phyloP scores from a whole-genome alignment of 139 green algal species.

The Gonium pectorale region DNA sequence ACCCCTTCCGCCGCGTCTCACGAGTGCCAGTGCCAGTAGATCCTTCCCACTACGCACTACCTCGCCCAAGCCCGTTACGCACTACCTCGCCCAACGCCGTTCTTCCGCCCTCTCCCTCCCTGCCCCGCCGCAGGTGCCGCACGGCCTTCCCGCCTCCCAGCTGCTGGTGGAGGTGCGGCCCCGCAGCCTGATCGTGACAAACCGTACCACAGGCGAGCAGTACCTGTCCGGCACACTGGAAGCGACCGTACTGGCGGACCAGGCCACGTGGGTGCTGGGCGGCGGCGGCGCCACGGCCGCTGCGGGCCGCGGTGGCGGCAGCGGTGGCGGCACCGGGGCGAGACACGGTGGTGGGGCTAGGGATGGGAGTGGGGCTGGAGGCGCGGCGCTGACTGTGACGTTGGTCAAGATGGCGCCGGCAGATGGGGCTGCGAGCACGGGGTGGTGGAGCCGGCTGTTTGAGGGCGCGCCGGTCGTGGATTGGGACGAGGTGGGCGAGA shows the following conservation, averaged over 20 bases:
- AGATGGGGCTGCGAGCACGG: neutral
- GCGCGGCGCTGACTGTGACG: neutral
- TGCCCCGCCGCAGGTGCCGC: conserved; percentile 36
- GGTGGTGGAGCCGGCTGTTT: conserved; percentile 7
- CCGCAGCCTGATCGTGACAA: conserved; percentile 38
- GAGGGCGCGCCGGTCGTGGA: conserved; percentile 18
- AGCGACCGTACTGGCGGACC: conserved; percentile 70
- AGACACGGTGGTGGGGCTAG: too few relatives aligned
- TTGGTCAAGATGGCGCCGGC: conserved; percentile 16
- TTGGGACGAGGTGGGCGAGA: conserved; percentile 20
- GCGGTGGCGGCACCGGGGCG: neutral
- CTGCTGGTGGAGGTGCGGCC: conserved; percentile 59
- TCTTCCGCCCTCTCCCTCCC: neutral
- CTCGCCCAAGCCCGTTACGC: conserved; percentile 4
- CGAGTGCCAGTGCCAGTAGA: too few relatives aligned
- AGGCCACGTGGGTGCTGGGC: conserved; percentile 51
- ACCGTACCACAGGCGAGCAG: conserved; percentile 49
- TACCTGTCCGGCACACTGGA: conserved; percentile 79
- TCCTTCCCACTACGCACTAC: too few relatives aligned
- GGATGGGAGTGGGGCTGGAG: neutral
- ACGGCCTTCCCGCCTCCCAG: conserved; percentile 28
- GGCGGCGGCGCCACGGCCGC: neutral
- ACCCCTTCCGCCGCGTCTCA: too few relatives aligned
- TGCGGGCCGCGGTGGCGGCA: neutral
- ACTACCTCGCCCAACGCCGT: too few relatives aligned